Conservation (phyloP, 768 basidiomycete genomes). For the Tulasnella sp. region DNA sequence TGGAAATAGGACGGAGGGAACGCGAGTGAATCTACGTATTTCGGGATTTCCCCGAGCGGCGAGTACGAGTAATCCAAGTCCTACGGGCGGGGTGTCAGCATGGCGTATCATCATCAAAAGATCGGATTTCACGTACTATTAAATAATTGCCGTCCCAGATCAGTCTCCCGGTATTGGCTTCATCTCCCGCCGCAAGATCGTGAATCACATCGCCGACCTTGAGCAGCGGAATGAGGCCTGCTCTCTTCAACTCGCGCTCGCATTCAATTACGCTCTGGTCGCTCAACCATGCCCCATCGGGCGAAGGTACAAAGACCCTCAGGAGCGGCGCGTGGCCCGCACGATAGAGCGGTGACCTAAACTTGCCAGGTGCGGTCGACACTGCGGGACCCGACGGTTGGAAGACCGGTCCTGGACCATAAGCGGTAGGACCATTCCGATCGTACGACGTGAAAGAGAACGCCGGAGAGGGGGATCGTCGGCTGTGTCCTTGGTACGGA, state of each 20-base stretch:
- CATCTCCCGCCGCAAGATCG: conserved; percentile 78
- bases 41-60: conserved; percentile 60
- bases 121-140: conserved; percentile 42
- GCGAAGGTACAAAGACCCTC: conserved; percentile 74
- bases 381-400: not conserved
- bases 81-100: conserved; percentile 29
- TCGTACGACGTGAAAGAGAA: conserved; percentile 25
- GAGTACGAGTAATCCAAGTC: conserved; percentile 81
- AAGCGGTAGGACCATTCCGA: not conserved
- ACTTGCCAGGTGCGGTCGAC: conserved; percentile 21
- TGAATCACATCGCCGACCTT: conserved; percentile 74
- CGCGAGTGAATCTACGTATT: conserved; percentile 66
- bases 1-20: conserved; percentile 87
- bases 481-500: conserved; percentile 28
- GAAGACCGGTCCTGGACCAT: not conserved
- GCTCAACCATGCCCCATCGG: conserved; percentile 77
- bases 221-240: conserved; percentile 51
- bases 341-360: conserved; percentile 62
- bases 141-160: conserved; percentile 86
- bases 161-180: conserved; percentile 59
- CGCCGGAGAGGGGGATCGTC: conserved; percentile 58
- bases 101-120: not conserved
- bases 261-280: conserved; percentile 73
- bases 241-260: conserved; percentile 63
- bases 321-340: conserved; percentile 62